Percentiles rank a stretch among this genome's conserved stretches.
Evolutionary conservation across 495 filamentous ascomycete species (phyloP).

Genomic region (Cenococcum geophilum): DNA sequence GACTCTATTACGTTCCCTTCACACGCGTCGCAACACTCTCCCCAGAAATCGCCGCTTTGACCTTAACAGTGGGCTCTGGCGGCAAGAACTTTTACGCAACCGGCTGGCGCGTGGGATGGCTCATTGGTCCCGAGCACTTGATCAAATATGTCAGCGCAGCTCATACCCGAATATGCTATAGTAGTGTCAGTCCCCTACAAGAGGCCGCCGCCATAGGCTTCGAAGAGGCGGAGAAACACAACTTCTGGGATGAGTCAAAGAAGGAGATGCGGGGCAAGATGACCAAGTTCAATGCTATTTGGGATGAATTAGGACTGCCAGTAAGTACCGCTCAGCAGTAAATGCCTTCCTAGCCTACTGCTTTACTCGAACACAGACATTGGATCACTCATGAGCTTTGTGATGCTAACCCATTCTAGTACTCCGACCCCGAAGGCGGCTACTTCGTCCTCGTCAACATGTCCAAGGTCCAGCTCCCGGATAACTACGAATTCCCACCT

Average conservation of each 20-base stretch:
- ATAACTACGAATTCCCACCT: constrained; percentile 76
- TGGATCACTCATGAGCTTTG: neutral
- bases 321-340: constrained; percentile 36
- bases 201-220: constrained; percentile 96
- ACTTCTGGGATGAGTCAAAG: constrained; percentile 85
- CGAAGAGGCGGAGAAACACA: constrained; percentile 73
- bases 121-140: constrained; percentile 81
- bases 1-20: constrained; percentile 90
- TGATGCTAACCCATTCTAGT: constrained; percentile 40
- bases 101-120: constrained; percentile 92
- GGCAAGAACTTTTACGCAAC: constrained; percentile 98
- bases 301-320: constrained; percentile 80
- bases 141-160: constrained; percentile 90
- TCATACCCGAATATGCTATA: constrained; percentile 95
- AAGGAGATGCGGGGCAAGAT: constrained; percentile 88
- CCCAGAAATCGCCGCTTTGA: constrained; percentile 76
- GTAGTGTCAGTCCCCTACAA: constrained; percentile 84
- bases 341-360: constrained; percentile 3
- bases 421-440: constrained; percentile 88
- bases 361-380: too few relatives aligned
- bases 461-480: constrained; percentile 71
- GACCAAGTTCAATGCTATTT: constrained; percentile 75
- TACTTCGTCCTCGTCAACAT: constrained; percentile 96
- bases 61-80: constrained; percentile 87
- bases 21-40: constrained; percentile 85